phyloP scores from a whole-genome alignment of 2,329 filamentous ascomycete genomes.

The Penicillium hordei region DNA sequence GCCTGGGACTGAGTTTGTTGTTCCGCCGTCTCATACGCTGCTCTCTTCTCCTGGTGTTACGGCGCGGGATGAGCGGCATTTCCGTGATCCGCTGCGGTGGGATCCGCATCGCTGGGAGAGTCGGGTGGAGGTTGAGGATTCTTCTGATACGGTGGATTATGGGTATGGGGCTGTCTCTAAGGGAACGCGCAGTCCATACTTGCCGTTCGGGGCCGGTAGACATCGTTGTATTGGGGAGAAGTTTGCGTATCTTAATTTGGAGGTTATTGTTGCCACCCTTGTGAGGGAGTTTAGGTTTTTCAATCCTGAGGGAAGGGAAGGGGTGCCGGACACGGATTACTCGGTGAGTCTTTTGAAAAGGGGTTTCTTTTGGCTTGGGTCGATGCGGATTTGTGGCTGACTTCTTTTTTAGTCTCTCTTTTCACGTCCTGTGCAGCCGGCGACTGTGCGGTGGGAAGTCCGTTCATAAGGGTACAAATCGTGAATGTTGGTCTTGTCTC shows the following conservation, averaged over 20 bases:
- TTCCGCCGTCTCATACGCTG: conserved; percentile 75
- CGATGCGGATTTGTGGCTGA: not conserved
- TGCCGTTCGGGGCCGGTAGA: conserved; percentile 71
- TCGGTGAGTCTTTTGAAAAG: conserved; percentile 42
- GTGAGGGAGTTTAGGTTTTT: conserved; percentile 61
- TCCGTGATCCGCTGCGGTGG: conserved; percentile 60
- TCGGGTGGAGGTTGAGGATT: conserved; percentile 39
- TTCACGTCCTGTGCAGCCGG: conserved; percentile 28
- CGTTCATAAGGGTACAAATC: not conserved
- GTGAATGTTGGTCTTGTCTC: not conserved
- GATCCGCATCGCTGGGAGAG: conserved; percentile 63
- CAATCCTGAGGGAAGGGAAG: conserved; percentile 56
- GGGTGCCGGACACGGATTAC: conserved; percentile 66
- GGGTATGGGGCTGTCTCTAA: conserved; percentile 62
- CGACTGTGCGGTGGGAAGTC: conserved; percentile 26
- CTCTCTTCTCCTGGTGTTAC: conserved; percentile 77
- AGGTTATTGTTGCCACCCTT: conserved; percentile 63
- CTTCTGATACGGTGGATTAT: conserved; percentile 60
- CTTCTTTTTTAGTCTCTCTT: conserved; percentile 25
- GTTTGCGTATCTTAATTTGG: conserved; percentile 70
- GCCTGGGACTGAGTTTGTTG: conserved; percentile 59
- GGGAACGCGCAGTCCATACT: conserved; percentile 61
- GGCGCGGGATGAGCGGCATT: conserved; percentile 57
- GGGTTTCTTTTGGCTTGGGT: conserved; percentile 24
- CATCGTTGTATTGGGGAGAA: conserved; percentile 76